Conservation (phyloP, 2,329 filamentous ascomycete species). For the Hirsutella minnesotensis region DNA sequence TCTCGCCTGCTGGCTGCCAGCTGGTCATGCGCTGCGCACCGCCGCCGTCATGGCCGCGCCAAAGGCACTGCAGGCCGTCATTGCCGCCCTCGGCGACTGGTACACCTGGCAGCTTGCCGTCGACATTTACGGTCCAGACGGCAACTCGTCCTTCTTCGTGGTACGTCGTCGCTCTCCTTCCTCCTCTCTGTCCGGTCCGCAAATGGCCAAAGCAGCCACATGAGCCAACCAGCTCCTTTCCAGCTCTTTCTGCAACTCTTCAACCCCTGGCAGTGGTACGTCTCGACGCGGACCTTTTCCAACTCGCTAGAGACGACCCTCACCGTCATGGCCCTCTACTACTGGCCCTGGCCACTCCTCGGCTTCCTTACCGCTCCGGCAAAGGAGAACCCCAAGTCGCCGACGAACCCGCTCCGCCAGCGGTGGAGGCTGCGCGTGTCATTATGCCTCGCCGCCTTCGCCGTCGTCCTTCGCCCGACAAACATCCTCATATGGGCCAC, state of each 20-base stretch:
- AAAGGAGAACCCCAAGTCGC: slow-evolving; percentile 26
- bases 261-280: slow-evolving; percentile 86
- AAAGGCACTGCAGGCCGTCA: slow-evolving; percentile 61
- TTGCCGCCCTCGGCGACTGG: slow-evolving; percentile 71
- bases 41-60: slow-evolving; percentile 61
- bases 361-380: slow-evolving; percentile 18
- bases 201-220: neutral
- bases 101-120: slow-evolving; percentile 77
- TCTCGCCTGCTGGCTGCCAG: slow-evolving; percentile 40
- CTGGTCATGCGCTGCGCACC: slow-evolving; percentile 45
- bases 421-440: slow-evolving; percentile 36
- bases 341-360: slow-evolving; percentile 77
- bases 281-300: slow-evolving; percentile 83
- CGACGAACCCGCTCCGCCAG: slow-evolving; percentile 11
- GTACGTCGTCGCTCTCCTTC: slow-evolving; percentile 29
- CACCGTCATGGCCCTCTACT: slow-evolving; percentile 65
- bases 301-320: slow-evolving; percentile 89
- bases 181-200: too few species aligned
- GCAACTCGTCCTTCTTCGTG: slow-evolving; percentile 53
- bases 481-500: slow-evolving; percentile 77
- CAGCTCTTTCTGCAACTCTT: slow-evolving; percentile 25
- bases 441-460: slow-evolving; percentile 64
- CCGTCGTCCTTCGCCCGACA: slow-evolving; percentile 79
- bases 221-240: neutral
- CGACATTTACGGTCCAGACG: slow-evolving; percentile 56